A percentile compares a stretch with the other conserved stretches of the same genome.
These are phyloP conservation scores for Dillenia suffruticosa DNA, from an alignment of 164 flowering plant species.

Conservation along the genomic window DNA sequence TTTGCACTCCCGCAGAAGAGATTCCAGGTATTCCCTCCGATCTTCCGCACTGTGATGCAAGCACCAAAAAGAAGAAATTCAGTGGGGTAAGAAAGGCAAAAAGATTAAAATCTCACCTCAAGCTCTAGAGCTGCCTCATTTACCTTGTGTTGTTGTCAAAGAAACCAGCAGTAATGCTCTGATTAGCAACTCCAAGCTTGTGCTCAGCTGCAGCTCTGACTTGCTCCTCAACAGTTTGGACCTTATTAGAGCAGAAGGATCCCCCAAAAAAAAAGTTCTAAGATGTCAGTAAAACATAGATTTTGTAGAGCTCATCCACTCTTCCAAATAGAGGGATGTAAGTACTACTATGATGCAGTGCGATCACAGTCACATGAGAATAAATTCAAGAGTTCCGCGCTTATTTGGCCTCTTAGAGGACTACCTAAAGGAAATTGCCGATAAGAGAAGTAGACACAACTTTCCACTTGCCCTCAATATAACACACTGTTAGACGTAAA, in stretches of 20 bases:
- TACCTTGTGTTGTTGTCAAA: slow-evolving; percentile 98
- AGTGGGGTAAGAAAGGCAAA: too few relatives aligned
- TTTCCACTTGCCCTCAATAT: too few relatives aligned
- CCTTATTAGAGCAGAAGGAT: slow-evolving; percentile 31
- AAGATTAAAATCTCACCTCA: too few relatives aligned
- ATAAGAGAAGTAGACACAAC: too few relatives aligned
- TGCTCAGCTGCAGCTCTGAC: slow-evolving; percentile 99
- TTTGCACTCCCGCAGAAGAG: slow-evolving; percentile 90
- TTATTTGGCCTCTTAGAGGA: too few relatives aligned
- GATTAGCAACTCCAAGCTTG: slow-evolving; percentile 98
- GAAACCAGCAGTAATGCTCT: slow-evolving; percentile 99
- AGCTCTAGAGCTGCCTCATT: neutral
- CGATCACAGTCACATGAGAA: too few relatives aligned
- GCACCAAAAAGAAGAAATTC: neutral
- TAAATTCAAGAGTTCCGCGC: too few relatives aligned
- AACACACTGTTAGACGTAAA: too few relatives aligned
- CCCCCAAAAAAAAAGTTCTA: slow-evolving; percentile 5
- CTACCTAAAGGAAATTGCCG: too few relatives aligned
- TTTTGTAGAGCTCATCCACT: too few relatives aligned
- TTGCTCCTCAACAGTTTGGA: slow-evolving; percentile 95
- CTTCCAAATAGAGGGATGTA: too few relatives aligned
- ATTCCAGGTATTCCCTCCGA: slow-evolving; percentile 92
- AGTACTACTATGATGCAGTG: too few relatives aligned
- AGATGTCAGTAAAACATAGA: neutral
- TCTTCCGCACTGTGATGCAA: slow-evolving; percentile 86